Conservation (phyloP, 1,284 basidiomycete species). For the Cystobasidium sp. region DNA sequence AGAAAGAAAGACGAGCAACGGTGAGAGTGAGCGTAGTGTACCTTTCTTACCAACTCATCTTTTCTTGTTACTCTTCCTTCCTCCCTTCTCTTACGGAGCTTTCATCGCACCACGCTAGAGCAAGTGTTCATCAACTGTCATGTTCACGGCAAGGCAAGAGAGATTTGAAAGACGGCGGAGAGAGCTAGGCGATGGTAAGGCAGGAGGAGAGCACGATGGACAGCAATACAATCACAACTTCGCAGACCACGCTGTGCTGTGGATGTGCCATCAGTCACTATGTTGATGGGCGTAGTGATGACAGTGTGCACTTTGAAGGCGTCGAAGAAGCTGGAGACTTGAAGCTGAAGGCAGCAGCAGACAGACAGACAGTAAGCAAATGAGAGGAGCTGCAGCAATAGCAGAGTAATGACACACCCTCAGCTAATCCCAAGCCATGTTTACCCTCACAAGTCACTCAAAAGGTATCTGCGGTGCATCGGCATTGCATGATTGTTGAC, state of each 20-base stretch:
- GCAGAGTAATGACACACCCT: neutral
- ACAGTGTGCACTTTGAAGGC: neutral
- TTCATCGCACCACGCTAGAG: neutral
- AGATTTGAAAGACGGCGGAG: neutral
- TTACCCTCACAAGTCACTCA: neutral
- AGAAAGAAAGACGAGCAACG: neutral
- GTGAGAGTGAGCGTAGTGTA: neutral
- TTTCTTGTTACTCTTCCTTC: neutral
- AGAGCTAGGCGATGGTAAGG: neutral
- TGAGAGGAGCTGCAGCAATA: neutral
- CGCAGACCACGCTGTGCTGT: neutral
- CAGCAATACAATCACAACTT: neutral
- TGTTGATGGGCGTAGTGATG: no score
- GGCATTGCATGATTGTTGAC: neutral
- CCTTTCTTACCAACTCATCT: neutral
- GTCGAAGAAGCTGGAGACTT: no score
- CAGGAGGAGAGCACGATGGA: neutral
- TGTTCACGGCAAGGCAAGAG: neutral
- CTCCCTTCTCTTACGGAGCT: neutral
- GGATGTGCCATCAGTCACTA: neutral
- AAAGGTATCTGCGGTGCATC: neutral
- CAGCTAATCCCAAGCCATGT: neutral
- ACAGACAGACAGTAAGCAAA: neutral
- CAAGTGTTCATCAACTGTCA: neutral
- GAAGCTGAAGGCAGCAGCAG: no score